A percentile compares a stretch with the other conserved stretches of the same genome.
Conservation (phyloP, 208 protist genomes). For the Crithidia brevicula region DNA sequence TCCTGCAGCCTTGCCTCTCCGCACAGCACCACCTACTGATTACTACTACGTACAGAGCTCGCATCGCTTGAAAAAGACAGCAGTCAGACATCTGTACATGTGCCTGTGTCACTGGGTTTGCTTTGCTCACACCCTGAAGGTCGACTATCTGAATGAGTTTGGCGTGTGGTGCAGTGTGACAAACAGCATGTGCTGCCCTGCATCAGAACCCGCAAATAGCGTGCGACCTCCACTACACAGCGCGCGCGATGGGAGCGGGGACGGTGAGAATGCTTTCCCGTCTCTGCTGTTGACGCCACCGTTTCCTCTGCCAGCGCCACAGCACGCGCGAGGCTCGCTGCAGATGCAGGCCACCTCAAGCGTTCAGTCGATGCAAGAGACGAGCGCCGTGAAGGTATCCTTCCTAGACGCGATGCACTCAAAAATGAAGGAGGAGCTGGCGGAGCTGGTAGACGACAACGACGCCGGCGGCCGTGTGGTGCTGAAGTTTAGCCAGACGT, state of each 20-base stretch:
- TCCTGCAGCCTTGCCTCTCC: too few species aligned
- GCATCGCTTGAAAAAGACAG: not conserved
- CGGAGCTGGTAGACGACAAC: not conserved
- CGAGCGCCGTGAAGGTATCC: not conserved
- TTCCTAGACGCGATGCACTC: slow-evolving; percentile 10
- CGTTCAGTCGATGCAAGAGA: too few species aligned
- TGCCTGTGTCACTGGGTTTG: slow-evolving; percentile 8
- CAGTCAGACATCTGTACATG: not conserved
- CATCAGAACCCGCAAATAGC: too few species aligned
- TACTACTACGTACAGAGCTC: not conserved
- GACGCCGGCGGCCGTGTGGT: slow-evolving; percentile 14
- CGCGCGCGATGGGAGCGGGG: too few species aligned
- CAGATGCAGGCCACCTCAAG: too few species aligned
- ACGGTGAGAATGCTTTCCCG: too few species aligned
- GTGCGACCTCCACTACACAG: too few species aligned
- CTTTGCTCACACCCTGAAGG: not conserved
- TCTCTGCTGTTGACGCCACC: too few species aligned
- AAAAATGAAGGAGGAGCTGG: slow-evolving; percentile 4
- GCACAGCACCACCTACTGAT: too few species aligned
- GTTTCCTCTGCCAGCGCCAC: too few species aligned
- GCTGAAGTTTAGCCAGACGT: slow-evolving; percentile 32
- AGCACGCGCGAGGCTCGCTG: too few species aligned
- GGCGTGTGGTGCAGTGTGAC: not conserved
- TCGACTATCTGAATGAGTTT: not conserved
- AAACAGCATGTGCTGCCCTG: too few species aligned